Percentiles rank a stretch among this genome's conserved stretches.
Conservation (phyloP, 192 early-diverging fungal genomes). For the Entomortierella parvispora region DNA sequence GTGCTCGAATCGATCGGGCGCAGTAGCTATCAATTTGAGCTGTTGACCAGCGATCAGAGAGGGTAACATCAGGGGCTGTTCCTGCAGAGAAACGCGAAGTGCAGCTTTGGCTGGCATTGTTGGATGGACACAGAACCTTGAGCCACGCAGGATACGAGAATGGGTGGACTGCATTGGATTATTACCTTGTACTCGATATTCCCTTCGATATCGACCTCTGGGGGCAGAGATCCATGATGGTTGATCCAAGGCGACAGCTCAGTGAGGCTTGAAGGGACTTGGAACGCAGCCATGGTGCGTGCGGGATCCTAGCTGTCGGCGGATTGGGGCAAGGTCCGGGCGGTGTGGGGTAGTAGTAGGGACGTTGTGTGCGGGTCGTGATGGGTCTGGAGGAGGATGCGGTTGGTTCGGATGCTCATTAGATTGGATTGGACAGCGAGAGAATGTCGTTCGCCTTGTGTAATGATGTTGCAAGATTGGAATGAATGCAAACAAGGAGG, state of each 20-base stretch:
- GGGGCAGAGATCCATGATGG: constrained; percentile 65
- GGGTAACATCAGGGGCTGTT: background rate
- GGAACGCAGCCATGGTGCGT: constrained; percentile 33
- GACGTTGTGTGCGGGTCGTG: background rate
- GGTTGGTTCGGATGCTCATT: constrained; percentile 17
- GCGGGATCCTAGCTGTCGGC: background rate
- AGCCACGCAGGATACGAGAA: background rate
- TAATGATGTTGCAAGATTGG: too few species aligned
- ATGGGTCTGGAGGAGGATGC: constrained; percentile 1
- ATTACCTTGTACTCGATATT: constrained; percentile 90
- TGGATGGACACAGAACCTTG: background rate
- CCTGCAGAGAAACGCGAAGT: too few species aligned
- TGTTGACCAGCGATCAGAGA: constrained; percentile 30
- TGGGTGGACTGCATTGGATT: too few species aligned
- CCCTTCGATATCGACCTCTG: constrained; percentile 85
- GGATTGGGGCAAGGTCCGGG: background rate
- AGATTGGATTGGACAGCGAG: too few species aligned
- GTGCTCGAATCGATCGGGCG: constrained; percentile 80
- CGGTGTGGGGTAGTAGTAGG: background rate
- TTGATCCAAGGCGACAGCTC: constrained; percentile 46
- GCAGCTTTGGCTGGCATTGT: background rate
- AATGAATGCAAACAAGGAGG: too few species aligned
- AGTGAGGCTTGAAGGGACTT: constrained; percentile 15
- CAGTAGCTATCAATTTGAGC: constrained; percentile 77
- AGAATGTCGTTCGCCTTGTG: background rate